Percentiles rank a stretch among this genome's conserved stretches.
These are phyloP conservation scores for Achlya hypogyna DNA, from an alignment of 352 stramenopile species.

Conservation along the genomic window DNA sequence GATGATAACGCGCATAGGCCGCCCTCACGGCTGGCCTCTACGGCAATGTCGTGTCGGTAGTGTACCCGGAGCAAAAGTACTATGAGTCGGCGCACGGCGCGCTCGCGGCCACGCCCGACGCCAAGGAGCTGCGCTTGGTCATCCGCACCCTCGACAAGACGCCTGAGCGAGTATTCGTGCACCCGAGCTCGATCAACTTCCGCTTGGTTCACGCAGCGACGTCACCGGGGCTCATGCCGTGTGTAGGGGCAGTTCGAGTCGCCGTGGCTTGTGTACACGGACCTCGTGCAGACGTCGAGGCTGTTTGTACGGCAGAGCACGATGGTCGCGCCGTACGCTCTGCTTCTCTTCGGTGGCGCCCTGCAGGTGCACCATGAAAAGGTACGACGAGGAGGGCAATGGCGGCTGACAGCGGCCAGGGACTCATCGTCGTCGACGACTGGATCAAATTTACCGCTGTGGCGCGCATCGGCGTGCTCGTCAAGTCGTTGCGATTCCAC, in stretches of 20 bases:
- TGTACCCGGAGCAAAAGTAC: conserved; percentile 92
- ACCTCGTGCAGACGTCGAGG: conserved; percentile 95
- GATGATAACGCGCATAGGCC: conserved; percentile 23
- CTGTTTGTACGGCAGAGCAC: conserved; percentile 96
- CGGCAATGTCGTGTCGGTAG: conserved; percentile 67
- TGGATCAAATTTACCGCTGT: conserved; percentile 94
- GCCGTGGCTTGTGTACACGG: conserved; percentile 93
- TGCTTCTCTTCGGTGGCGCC: conserved; percentile 97
- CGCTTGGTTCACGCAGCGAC: conserved; percentile 1
- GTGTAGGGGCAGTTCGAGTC: conserved; percentile 78
- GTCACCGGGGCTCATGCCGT: background rate
- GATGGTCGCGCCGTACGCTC: conserved; percentile 94
- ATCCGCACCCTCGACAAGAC: conserved; percentile 39
- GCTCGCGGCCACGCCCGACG: conserved; percentile 84
- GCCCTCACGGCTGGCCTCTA: conserved; percentile 76
- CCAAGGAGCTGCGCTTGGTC: conserved; percentile 92
- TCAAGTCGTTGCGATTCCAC: conserved; percentile 91
- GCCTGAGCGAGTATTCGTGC: conserved; percentile 93
- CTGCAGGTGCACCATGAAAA: conserved; percentile 89
- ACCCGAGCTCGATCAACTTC: conserved; percentile 92
- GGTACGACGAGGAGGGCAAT: conserved; percentile 29
- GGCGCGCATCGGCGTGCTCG: conserved; percentile 91
- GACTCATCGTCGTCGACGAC: conserved; percentile 67
- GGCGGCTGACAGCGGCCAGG: conserved; percentile 36
- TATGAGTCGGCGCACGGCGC: conserved; percentile 87